Conservation (phyloP, 371 early-diverging fungal species). For the Syncephalastrum monosporum region DNA sequence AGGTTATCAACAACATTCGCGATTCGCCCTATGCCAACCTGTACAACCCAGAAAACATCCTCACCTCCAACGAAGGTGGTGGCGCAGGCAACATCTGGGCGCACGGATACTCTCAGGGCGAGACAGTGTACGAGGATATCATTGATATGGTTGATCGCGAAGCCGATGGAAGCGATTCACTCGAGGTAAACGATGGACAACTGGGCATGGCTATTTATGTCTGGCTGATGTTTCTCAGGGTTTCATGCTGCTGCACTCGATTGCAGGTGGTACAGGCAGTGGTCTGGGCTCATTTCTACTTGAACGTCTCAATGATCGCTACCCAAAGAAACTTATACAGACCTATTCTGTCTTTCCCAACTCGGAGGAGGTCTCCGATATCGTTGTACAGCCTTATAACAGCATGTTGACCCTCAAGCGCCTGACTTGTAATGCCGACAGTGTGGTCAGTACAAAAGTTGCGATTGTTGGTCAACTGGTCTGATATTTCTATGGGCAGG, state of each 20-base stretch:
- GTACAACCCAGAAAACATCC: conserved; percentile 93
- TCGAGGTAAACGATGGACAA: conserved; percentile 58
- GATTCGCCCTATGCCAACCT: conserved; percentile 73
- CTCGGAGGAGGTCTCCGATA: conserved; percentile 95
- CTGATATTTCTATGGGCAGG: conserved; percentile 5
- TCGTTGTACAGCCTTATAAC: conserved; percentile 99
- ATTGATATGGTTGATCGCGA: conserved; percentile 95
- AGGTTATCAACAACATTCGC: conserved; percentile 76
- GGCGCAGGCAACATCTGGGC: conserved; percentile 98
- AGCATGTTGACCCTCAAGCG: conserved; percentile 94
- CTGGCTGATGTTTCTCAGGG: conserved; percentile 38
- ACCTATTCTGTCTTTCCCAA: conserved; percentile 99
- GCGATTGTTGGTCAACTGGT: conserved; percentile 5
- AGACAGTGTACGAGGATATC: conserved; percentile 77
- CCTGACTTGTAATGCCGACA: conserved; percentile 91
- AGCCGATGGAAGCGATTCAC: conserved; percentile 89
- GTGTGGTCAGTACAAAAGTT: conserved; percentile 65
- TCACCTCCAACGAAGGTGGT: conserved; percentile 85
- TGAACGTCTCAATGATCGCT: conserved; percentile 90
- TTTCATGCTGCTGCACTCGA: conserved; percentile 90
- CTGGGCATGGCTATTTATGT: neutral
- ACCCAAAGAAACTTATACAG: conserved; percentile 97
- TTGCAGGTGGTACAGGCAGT: conserved; percentile 98
- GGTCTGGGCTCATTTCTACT: conserved; percentile 92
- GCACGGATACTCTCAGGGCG: conserved; percentile 83